Evolutionary conservation across 768 basidiomycete species (phyloP).

Genomic region (Agrocybe praecox): DNA sequence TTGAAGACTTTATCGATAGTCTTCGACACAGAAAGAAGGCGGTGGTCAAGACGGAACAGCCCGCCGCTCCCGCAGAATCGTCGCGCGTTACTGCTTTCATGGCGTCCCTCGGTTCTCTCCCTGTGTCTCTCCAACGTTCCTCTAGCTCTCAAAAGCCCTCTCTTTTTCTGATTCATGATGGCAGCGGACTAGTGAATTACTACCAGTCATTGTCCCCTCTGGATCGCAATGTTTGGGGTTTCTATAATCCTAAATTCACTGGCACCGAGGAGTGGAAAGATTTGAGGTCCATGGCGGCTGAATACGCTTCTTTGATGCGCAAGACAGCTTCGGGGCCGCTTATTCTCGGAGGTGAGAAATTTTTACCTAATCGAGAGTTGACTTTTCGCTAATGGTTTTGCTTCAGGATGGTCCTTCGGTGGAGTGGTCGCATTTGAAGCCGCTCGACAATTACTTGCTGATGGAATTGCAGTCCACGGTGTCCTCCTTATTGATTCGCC

Average conservation of each 20-base stretch:
- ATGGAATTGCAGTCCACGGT: background rate
- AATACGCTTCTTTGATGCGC: background rate
- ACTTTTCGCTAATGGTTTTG: background rate
- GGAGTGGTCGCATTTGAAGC: background rate
- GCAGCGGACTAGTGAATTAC: background rate
- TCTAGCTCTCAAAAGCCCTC: background rate
- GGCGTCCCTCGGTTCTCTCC: background rate
- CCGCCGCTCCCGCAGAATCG: background rate
- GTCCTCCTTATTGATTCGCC: background rate
- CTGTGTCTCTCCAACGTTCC: background rate
- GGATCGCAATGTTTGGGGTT: background rate
- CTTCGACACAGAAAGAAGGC: background rate
- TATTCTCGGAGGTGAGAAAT: background rate
- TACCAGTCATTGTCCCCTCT: background rate
- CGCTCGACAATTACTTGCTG: background rate
- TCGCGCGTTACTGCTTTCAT: background rate
- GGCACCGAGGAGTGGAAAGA: background rate
- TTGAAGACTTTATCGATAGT: background rate
- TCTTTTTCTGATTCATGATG: background rate
- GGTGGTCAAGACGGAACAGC: background rate
- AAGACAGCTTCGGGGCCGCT: background rate
- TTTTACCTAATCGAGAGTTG: background rate
- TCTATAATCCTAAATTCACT: background rate
- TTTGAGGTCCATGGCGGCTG: background rate
- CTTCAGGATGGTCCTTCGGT: background rate